Evolutionary conservation across 2,329 filamentous ascomycete genomes (phyloP).

Genomic region (Pestalotiopsis sp.): DNA sequence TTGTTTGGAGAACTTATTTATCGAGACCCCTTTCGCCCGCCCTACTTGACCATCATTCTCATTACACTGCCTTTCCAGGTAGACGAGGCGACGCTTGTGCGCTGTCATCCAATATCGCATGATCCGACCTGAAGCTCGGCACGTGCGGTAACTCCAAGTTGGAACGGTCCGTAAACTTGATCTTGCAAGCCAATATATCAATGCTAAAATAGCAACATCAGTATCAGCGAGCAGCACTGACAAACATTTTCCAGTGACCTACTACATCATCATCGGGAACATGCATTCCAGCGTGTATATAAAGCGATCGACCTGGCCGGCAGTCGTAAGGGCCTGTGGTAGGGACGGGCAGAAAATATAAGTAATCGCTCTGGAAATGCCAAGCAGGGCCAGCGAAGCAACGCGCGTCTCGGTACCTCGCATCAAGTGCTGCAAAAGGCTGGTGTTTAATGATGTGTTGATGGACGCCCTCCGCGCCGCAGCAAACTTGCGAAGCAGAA

Average conservation of each 20-base stretch:
- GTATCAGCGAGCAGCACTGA: not conserved
- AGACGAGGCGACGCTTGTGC: not conserved
- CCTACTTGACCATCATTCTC: not conserved
- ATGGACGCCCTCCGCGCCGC: slow-evolving; percentile 32
- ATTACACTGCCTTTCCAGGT: not conserved
- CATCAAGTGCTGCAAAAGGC: slow-evolving; percentile 42
- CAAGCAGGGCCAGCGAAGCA: slow-evolving; percentile 39
- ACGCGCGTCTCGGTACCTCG: slow-evolving; percentile 42
- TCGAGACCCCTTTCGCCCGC: not conserved
- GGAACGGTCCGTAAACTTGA: not conserved
- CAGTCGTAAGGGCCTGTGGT: slow-evolving; percentile 38
- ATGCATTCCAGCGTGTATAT: slow-evolving; percentile 44
- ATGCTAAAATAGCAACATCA: not conserved
- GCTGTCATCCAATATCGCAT: not conserved
- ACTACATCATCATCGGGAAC: slow-evolving; percentile 44
- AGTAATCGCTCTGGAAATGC: slow-evolving; percentile 40
- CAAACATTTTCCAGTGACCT: slow-evolving; percentile 15
- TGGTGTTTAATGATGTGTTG: slow-evolving; percentile 29
- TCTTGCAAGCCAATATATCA: slow-evolving; percentile 4
- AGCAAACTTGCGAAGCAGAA: slow-evolving; percentile 40
- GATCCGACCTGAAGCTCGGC: not conserved
- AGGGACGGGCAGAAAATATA: slow-evolving; percentile 41
- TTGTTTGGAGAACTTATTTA: not conserved
- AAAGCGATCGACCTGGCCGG: slow-evolving; percentile 43
- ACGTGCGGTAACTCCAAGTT: not conserved